phyloP scores from a whole-genome alignment of 2,329 filamentous ascomycete genomes.

The Allantophomopsis lycopodina region DNA sequence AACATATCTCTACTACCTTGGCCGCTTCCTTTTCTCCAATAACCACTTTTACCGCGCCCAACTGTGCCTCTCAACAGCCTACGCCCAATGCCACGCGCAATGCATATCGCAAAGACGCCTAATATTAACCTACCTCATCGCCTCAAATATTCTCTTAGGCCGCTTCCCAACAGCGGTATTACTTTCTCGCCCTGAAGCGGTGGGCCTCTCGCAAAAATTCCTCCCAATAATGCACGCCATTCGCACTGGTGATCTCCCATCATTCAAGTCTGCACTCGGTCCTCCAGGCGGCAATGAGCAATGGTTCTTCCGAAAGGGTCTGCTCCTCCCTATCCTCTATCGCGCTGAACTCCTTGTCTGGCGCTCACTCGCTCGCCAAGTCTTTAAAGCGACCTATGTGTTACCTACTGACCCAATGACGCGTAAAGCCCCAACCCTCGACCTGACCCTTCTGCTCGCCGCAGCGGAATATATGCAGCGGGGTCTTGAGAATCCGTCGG shows the following conservation, averaged over 20 bases:
- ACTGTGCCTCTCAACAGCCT: slow-evolving; percentile 64
- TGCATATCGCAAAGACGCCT: slow-evolving; percentile 62
- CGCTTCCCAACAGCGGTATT: slow-evolving; percentile 61
- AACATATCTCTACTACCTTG: slow-evolving; percentile 89
- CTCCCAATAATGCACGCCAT: slow-evolving; percentile 61
- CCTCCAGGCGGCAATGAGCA: slow-evolving; percentile 35
- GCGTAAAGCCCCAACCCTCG: slow-evolving; percentile 59
- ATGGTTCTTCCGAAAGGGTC: slow-evolving; percentile 65
- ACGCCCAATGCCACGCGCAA: slow-evolving; percentile 62
- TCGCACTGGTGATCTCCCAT: slow-evolving; percentile 56
- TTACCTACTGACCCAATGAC: slow-evolving; percentile 42
- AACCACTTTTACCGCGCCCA: slow-evolving; percentile 70
- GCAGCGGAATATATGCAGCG: slow-evolving; percentile 53
- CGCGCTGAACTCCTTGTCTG: slow-evolving; percentile 72
- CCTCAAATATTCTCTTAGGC: slow-evolving; percentile 72
- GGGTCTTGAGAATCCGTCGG: slow-evolving; percentile 41
- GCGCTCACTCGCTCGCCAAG: slow-evolving; percentile 66
- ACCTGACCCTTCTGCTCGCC: slow-evolving; percentile 53
- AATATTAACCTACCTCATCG: slow-evolving; percentile 74
- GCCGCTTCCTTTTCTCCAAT: slow-evolving; percentile 77
- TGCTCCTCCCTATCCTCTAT: slow-evolving; percentile 63
- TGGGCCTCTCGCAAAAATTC: slow-evolving; percentile 51
- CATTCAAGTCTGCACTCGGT: slow-evolving; percentile 58
- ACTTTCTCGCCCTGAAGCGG: slow-evolving; percentile 57
- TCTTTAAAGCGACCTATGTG: slow-evolving; percentile 68